Percentiles rank a stretch among this genome's conserved stretches.
These are phyloP conservation scores for Globisporangium paddicum DNA, from an alignment of 352 stramenopile species.

Conservation along the genomic window DNA sequence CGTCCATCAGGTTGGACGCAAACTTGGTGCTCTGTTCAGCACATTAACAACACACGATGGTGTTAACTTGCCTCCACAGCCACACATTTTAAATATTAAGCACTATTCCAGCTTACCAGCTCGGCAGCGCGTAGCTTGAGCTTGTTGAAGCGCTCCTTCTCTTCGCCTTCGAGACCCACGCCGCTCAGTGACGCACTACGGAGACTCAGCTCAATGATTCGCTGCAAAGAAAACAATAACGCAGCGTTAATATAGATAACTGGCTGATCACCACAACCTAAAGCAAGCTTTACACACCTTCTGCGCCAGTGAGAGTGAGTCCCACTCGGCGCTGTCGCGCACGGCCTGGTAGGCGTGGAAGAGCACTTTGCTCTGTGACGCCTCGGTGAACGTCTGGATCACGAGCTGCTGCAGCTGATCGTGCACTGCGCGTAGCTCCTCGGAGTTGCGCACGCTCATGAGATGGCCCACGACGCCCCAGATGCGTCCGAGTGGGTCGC, in stretches of 20 bases:
- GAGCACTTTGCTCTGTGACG: conserved; percentile 90
- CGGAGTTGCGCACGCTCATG: conserved; percentile 95
- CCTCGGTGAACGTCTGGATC: conserved; percentile 90
- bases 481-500: conserved; percentile 88
- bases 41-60: background rate
- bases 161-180: conserved; percentile 89
- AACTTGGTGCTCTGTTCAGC: conserved; percentile 90
- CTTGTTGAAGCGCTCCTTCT: conserved; percentile 94
- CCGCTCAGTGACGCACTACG: conserved; percentile 89
- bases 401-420: conserved; percentile 92
- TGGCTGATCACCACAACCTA: background rate
- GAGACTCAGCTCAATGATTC: conserved; percentile 89
- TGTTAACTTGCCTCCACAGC: background rate
- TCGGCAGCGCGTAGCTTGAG: conserved; percentile 92
- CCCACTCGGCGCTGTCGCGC: conserved; percentile 57
- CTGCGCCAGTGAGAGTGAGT: conserved; percentile 46
- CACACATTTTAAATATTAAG: background rate
- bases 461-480: conserved; percentile 97
- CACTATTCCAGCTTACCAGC: conserved; percentile 44
- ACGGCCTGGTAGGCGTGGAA: conserved; percentile 89
- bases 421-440: conserved; percentile 92
- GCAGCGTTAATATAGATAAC: background rate
- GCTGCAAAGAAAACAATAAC: conserved; percentile 18
- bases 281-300: conserved; percentile 26
- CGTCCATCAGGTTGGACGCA: conserved; percentile 96